Base-by-base conservation (phyloP, 2,329 filamentous ascomycete genomes). In the Trichoderma sp. region DNA sequence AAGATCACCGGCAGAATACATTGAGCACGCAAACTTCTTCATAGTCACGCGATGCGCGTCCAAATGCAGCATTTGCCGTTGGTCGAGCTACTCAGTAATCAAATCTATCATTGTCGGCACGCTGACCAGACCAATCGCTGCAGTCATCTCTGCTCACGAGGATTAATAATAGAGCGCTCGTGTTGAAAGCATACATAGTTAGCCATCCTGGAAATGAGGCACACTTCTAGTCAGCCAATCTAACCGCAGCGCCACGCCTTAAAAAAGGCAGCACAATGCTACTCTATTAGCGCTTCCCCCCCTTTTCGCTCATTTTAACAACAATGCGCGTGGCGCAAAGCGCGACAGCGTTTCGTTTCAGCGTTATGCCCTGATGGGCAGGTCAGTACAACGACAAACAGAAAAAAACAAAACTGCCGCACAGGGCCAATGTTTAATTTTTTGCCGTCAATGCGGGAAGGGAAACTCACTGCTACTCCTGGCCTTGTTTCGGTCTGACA, bases 1-100 rank as follows among this genome's bases (percentile, higher is more conserved):
- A 13, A 13, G 84, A 1, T 90, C 18, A 88, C 81, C 88, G 88
- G 79, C 79, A 83, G 72, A 82, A 84, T 74, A 87, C 65, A 75
- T 18, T 82, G 89, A 1, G 81, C 81, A n/a, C 85, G 89, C 24
- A 59, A 49, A 10, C 16, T 90, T 91, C 34, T 1, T 16, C 26
- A 26, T 7, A 5, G 34, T 59, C 55, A 59, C 59, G 59, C 32
- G 43, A 43, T 43, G 37, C 37, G 14, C 37, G 37, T 4, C 13
- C 37, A 16, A 16, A 43, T 18, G 43, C 11, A 21, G n/a, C 10
- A 21, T 21, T 21, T 5, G 8, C 18, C 10, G 43, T 49, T 4
- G 43, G n/a, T 5, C 7, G 11, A 21, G 10, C n/a, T 11, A 21
- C 8, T 13, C 10, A 4, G n/a, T n/a, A n/a, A 49, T 49, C 18